Evolutionary conservation across 2,329 filamentous ascomycete species (phyloP).

Genomic region (Periconia sp.): DNA sequence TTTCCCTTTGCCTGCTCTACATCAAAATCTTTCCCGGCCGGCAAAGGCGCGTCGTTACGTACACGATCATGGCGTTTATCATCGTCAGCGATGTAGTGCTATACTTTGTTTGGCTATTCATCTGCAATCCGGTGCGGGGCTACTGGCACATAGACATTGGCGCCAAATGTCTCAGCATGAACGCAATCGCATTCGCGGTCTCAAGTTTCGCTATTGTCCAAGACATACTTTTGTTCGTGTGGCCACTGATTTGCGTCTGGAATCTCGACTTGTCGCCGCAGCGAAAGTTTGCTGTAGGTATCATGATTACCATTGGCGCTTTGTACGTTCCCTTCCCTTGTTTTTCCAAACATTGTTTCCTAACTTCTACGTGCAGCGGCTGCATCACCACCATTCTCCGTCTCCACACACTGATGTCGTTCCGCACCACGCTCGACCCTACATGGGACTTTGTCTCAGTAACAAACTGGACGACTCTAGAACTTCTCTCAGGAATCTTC

Average conservation of each 20-base stretch:
- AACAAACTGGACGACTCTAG: constrained; percentile 28
- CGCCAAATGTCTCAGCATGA: constrained; percentile 25
- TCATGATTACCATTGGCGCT: constrained; percentile 32
- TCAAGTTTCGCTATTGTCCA: constrained; percentile 24
- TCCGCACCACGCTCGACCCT: constrained; percentile 27
- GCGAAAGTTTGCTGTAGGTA: constrained; percentile 22
- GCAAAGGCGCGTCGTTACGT: constrained; percentile 17
- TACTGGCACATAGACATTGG: constrained; percentile 31
- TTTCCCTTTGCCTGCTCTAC: constrained; percentile 29
- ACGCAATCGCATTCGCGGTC: constrained; percentile 21
- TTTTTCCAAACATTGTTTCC: no score
- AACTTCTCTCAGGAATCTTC: constrained; percentile 23
- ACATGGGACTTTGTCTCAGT: constrained; percentile 30
- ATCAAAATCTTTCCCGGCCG: constrained; percentile 27
- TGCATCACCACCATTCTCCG: constrained; percentile 30
- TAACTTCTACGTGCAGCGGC: constrained; percentile 5
- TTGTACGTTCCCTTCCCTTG: no score
- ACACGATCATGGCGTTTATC: constrained; percentile 18
- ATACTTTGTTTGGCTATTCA: constrained; percentile 23
- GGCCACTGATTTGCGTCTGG: constrained; percentile 24
- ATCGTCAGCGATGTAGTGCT: constrained; percentile 18
- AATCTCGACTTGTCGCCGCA: constrained; percentile 24
- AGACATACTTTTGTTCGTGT: constrained; percentile 25
- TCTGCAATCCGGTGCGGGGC: constrained; percentile 23
- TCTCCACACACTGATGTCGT: constrained; percentile 20